Evolutionary conservation across 495 filamentous ascomycete genomes (phyloP).

Genomic region (Penicillium malachiteum): DNA sequence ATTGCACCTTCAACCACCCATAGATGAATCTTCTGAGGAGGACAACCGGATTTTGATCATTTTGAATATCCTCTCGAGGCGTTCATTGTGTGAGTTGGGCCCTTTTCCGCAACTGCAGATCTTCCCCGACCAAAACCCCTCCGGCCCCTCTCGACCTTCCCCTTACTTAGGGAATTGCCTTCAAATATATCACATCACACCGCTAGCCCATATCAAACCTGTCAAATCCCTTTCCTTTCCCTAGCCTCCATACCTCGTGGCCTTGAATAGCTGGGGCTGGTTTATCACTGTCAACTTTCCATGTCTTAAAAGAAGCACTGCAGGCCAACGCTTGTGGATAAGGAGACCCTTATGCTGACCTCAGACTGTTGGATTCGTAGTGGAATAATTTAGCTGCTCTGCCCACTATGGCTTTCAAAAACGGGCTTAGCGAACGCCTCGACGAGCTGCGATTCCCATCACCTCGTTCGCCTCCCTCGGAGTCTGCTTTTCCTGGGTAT

Average conservation of each 20-base stretch:
- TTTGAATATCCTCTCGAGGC: constrained; percentile 34
- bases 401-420: constrained; percentile 63
- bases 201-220: constrained; percentile 30
- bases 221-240: constrained; percentile 4
- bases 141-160: constrained; percentile 44
- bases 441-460: constrained; percentile 77
- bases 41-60: constrained; percentile 9
- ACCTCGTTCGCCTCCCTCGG: constrained; percentile 68
- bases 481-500: constrained; percentile 68
- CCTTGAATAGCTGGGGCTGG: constrained; percentile 5
- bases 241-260: constrained; percentile 5
- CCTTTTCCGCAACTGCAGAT: constrained; percentile 30
- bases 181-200: constrained; percentile 23
- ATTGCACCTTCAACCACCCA: constrained; percentile 1
- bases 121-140: constrained; percentile 35
- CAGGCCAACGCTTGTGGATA: constrained; percentile 1
- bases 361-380: constrained; percentile 24
- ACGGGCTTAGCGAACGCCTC: constrained; percentile 63
- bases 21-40: constrained; percentile 16
- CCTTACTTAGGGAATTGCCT: constrained; percentile 30
- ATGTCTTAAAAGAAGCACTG: constrained; percentile 9
- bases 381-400: constrained; percentile 29
- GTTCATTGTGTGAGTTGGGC: constrained; percentile 46
- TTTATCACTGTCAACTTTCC: constrained; percentile 5
- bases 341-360: constrained; percentile 6